Base-by-base conservation (phyloP, 768 basidiomycete species). In the Boletus subparvulus region DNA sequence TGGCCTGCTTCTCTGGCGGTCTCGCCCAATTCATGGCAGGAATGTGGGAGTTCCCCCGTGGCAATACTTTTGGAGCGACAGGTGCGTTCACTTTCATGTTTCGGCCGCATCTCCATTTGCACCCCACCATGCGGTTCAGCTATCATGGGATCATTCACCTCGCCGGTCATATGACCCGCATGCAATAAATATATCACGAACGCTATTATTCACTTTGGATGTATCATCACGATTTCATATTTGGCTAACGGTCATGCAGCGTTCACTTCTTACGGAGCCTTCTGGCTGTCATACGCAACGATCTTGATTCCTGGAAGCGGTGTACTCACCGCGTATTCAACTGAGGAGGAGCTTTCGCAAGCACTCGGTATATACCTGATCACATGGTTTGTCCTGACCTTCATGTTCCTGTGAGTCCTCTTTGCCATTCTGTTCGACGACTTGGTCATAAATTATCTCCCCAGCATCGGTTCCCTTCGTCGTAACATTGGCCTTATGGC, bases 1-100 rank as follows among this genome's bases (percentile, higher is more conserved):
- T 95, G 92, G 91, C 92, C 26, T 67, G 91, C 61, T 89, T 85
- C 72, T 83, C 83, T 59, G 94, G 93, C 60, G 94, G 94, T 57
- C 84, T 94, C 33, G 86, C 80, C 13, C 94, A 95, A 69, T 77
- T 95, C 45, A 74, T 94, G 39, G 93, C 92, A 32, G 94, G 94
- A 41, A 92, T 94, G 87, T 93, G 91, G 91, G 86, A 87, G 71
- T 87, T 86, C 73, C 82, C 84, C 16, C 73, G 80, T 33, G 85
- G 85, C 1, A 90, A 92, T 61, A 75, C 74, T 0, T 90, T 91
- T 59, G 87, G 85, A 62, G 88, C 81, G 12, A 85, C 88, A 30
- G 87, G 88, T 88, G 40, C 71, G 86, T 58, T 33, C 16, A 8
- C 6, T 5, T 3, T 28, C 6, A 28, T 36, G 5, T 19, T 17